Evolutionary conservation across 495 filamentous ascomycete genomes (phyloP), one percentile per base, ranked within the genome.

Genomic region (Mytilinidion resinicola): DNA sequence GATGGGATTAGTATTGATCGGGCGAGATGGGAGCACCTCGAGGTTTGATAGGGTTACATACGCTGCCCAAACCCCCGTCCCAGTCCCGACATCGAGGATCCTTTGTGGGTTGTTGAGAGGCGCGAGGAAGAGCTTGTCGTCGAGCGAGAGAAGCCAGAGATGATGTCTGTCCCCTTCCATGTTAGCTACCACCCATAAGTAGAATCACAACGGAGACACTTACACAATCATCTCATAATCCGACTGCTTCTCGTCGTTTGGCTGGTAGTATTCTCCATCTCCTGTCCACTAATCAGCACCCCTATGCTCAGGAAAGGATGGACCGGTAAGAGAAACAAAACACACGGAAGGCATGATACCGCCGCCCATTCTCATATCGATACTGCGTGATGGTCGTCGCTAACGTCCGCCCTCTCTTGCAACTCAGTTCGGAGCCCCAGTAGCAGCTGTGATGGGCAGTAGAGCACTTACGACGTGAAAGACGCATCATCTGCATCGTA

Each of bases 61-160:
- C 59, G 70, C 65, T 8, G 70, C 70, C 69, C 69, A 73, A 10
- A 73, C 49, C 9, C 70, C 70, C 30, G 69, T 70, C 6, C 69
- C 70, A 20, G 69, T 71, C 1, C 68, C 71, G 17, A 73, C 55
- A 48, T 73, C 71, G 10, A 73, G 57, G 19, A 69, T 55, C 35
- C 49, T 47, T 56, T 64, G 42, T 7, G 68, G 70, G 17, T 71
- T 63, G 30, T 67, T 57, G 9, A 70, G 37, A 3, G 67, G 66
- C 1, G 70, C 62, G 9, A 65, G 60, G 49, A 59, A 71, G 11
- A 72, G 62, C 44, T 67, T 66, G 49, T 67, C 68, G 25, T 61
- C 36, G 7, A 72, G 46, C 6, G 67, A 66, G 0, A 70, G 47
- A 9, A 67, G 57, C 54, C 59, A 66, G 4, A 71, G 57, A 48